Evolutionary conservation across 305 asterid species (phyloP).

Genomic region (Petunia hybrid): DNA sequence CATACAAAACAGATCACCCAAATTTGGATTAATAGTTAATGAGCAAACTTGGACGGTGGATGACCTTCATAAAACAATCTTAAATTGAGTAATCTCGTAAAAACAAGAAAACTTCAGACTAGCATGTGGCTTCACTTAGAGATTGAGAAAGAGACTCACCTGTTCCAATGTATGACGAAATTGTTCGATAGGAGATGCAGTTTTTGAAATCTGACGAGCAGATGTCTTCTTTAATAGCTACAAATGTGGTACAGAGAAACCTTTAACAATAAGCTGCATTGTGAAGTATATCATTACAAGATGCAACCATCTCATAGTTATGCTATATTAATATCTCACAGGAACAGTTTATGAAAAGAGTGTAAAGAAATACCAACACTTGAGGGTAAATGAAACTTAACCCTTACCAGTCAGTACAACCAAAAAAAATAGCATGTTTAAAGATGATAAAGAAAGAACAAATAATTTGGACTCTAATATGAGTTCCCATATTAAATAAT

Average conservation of each 20-base stretch:
- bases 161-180: constrained; percentile 72
- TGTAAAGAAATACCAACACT: neutral
- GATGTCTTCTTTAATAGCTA: constrained; percentile 86
- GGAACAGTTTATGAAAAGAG: neutral
- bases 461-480: constrained; percentile 13
- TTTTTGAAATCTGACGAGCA: constrained; percentile 62
- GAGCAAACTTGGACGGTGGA: constrained; percentile 5
- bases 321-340: neutral
- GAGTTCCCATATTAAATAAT: neutral
- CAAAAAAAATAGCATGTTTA: neutral
- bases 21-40: neutral
- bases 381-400: constrained; percentile 22
- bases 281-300: constrained; percentile 58
- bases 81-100: neutral
- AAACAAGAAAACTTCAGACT: neutral
- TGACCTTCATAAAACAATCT: neutral
- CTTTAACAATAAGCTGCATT: constrained; percentile 72
- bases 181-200: constrained; percentile 72
- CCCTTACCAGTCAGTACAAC: constrained; percentile 13
- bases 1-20: neutral
- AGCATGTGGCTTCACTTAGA: constrained; percentile 14
- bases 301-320: constrained; percentile 40
- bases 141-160: constrained; percentile 49
- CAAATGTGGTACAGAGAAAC: constrained; percentile 75
- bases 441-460: neutral